A percentile compares a stretch with the other conserved stretches of the same genome.
phyloP scores from a whole-genome alignment of 179 eudicot species.

The Patellifolia procumbens region DNA sequence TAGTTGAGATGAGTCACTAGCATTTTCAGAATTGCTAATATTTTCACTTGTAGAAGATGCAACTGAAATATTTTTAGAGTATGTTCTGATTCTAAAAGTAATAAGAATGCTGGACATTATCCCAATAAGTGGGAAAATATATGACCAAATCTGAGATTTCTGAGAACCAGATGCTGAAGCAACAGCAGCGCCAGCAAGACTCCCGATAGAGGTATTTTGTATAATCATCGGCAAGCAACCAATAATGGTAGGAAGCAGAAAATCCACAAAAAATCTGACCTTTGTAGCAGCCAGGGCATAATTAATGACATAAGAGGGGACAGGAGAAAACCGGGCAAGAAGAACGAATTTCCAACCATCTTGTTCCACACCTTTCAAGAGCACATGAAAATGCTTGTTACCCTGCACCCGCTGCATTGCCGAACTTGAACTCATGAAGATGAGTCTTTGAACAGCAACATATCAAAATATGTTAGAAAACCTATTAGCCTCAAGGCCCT shows the following conservation, averaged over 20 bases:
- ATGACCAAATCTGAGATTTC: slow-evolving; percentile 68
- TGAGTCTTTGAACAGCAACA: slow-evolving; percentile 42
- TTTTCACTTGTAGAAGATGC: slow-evolving; percentile 35
- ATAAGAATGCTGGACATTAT: slow-evolving; percentile 70
- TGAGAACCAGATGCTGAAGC: slow-evolving; percentile 66
- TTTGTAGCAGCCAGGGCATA: slow-evolving; percentile 82
- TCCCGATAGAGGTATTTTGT: slow-evolving; percentile 91
- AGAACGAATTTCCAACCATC: slow-evolving; percentile 94
- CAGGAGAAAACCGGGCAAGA: slow-evolving; percentile 92
- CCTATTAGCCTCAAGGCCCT: not conserved
- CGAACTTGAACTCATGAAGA: slow-evolving; percentile 63
- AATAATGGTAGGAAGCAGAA: slow-evolving; percentile 71
- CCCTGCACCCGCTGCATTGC: slow-evolving; percentile 62
- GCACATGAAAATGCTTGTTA: slow-evolving; percentile 66
- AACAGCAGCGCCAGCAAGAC: slow-evolving; percentile 90
- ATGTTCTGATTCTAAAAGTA: slow-evolving; percentile 67
- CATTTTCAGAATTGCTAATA: slow-evolving; percentile 14
- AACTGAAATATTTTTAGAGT: slow-evolving; percentile 47
- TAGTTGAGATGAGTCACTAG: slow-evolving; percentile 25
- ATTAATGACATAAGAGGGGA: slow-evolving; percentile 83
- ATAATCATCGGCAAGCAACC: slow-evolving; percentile 96
- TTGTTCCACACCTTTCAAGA: slow-evolving; percentile 71
- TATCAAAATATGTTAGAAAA: not conserved
- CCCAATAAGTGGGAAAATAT: slow-evolving; percentile 75
- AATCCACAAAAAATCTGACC: slow-evolving; percentile 65